Conservation (phyloP, 164 flowering plant genomes). For the Aristolochia fimbriata region DNA sequence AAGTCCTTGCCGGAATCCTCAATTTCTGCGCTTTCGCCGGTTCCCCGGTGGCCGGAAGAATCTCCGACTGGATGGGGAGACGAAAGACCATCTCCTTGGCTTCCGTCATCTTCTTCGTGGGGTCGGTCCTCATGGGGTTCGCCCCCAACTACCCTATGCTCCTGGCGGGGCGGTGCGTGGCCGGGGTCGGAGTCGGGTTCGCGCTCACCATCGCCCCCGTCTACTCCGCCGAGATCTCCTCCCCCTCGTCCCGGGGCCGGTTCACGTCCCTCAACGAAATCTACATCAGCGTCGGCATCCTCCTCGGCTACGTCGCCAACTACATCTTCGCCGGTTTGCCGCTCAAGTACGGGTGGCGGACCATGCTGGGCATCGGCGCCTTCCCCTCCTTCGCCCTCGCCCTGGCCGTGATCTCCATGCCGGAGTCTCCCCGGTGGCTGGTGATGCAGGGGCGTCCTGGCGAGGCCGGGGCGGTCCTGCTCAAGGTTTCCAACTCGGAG, state of each 20-base stretch:
- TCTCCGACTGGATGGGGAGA: conserved; percentile 16
- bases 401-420: conserved; percentile 19
- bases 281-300: conserved; percentile 11
- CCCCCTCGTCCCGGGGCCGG: conserved; percentile 10
- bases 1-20: conserved; percentile 8
- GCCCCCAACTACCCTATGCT: conserved; percentile 10
- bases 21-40: conserved; percentile 10
- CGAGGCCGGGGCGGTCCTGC: conserved; percentile 17
- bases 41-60: conserved; percentile 7
- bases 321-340: conserved; percentile 10
- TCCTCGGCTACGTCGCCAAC: conserved; percentile 12
- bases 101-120: conserved; percentile 9
- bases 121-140: conserved; percentile 12
- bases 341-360: conserved; percentile 9
- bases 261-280: conserved; percentile 17
- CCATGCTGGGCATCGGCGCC: conserved; percentile 14
- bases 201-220: conserved; percentile 14
- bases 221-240: conserved; percentile 16
- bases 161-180: conserved; percentile 12
- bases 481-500: conserved; percentile 14
- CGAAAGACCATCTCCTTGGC: conserved; percentile 10
- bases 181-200: conserved; percentile 17
- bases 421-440: conserved; percentile 39
- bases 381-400: conserved; percentile 8
- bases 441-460: conserved; percentile 31